Conservation (phyloP, 2,329 filamentous ascomycete genomes). For the Lecanoromycetidae sp. region DNA sequence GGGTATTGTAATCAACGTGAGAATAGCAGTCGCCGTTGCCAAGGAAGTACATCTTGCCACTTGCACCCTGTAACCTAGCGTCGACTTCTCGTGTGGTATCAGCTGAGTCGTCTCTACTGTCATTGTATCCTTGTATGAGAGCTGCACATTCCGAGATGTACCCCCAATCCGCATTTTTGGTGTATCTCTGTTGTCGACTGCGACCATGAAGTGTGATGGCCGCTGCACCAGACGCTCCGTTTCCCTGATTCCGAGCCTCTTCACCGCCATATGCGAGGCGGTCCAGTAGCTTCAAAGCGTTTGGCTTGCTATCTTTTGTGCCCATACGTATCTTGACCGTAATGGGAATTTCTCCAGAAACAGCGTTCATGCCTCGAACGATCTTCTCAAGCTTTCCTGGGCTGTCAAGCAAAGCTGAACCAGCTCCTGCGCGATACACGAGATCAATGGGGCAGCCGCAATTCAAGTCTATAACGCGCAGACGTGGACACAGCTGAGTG, state of each 20-base stretch:
- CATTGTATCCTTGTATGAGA: constrained; percentile 68
- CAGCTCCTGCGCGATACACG: constrained; percentile 75
- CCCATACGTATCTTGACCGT: constrained; percentile 93
- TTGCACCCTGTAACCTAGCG: constrained; percentile 55
- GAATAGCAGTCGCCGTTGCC: constrained; percentile 97
- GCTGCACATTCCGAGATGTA: constrained; percentile 87
- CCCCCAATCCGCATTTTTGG: constrained; percentile 78
- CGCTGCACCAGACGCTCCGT: constrained; percentile 70
- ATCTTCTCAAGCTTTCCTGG: constrained; percentile 86
- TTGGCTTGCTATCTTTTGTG: constrained; percentile 66
- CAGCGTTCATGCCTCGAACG: constrained; percentile 86
- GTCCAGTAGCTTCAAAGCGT: constrained; percentile 67
- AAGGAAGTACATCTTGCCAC: constrained; percentile 70
- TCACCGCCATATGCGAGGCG: constrained; percentile 68
- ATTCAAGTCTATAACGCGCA: constrained; percentile 89
- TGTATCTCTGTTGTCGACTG: constrained; percentile 89
- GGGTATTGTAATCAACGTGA: constrained; percentile 71
- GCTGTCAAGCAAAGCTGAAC: constrained; percentile 82
- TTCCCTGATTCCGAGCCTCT: constrained; percentile 54
- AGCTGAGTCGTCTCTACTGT: constrained; percentile 49
- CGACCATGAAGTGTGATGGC: constrained; percentile 93
- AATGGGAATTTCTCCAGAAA: constrained; percentile 81
- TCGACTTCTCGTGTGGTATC: constrained; percentile 75
- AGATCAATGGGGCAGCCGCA: constrained; percentile 96
- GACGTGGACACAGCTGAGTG: constrained; percentile 61